Evolutionary conservation across 1,284 basidiomycete genomes (phyloP), one percentile per base, ranked within the genome.

Genomic region (Austroboletus niveus): DNA sequence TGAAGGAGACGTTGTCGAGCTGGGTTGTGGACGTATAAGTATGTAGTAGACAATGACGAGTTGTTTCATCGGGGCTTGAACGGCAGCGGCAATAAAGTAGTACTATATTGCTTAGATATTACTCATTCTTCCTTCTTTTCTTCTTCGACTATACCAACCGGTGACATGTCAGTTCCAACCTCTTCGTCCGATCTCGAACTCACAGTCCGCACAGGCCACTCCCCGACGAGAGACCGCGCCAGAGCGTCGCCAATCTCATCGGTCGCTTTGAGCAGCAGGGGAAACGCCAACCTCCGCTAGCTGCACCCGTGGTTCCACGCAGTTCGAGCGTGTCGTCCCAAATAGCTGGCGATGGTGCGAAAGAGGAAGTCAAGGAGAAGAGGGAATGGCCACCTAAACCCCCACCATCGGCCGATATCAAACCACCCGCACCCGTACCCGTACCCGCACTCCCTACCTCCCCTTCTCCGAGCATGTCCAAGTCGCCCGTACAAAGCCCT

Each of bases 171-270:
- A 61, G 64, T 68, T 17, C 8, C 38, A 27, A 34, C 45, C 44
- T 17, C 44, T 17, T 41, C 8, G 24, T 42, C 42, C 27, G 45
- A 54, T 57, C 50, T 48, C 41, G 35, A 41, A n/a, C 54, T 67
- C 30, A 60, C 47, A 42, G 14, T 29, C 31, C 40, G 29, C 17
- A 47, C 64, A 89, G 89, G 88, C 84, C 86, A 50, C 72, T 89
- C 54, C 88, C 88, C 68, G 89, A 91, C 76, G 88, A 91, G 73
- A 80, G 85, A 63, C 88, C 88, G 47, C 84, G 89, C 56, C 78
- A 78, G 65, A 88, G 84, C 62, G 89, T 91, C 48, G 88, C 88
- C 55, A 91, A 89, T 65, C 84, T 91, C 70, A 90, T 91, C 62
- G 88, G 87, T 43, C 80, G 85, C 53, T 91, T 90, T 60, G 88